Evolutionary conservation across 345 rosid genomes (phyloP), one percentile per base, ranked within the genome.

Genomic region (Excoecaria agallocha): DNA sequence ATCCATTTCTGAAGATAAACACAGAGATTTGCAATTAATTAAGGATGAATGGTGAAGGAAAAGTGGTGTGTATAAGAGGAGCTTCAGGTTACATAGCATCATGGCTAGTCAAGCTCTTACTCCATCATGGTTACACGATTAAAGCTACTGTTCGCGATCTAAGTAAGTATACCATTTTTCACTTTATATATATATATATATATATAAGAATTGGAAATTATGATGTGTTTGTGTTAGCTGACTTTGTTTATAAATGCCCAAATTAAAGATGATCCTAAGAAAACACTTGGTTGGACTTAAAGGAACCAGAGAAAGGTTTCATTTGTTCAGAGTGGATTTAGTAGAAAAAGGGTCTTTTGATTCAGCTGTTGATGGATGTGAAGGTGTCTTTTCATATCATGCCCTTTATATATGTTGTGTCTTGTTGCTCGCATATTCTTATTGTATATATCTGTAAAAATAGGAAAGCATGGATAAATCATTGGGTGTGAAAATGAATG

Each of bases 51-150:
- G 74, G 73, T 17, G 43, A 38, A 60, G 74, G 79, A 16, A 69
- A 25, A 41, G 55, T 69, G 22, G 74, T 69, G 52, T 62, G 74
- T 62, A 64, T 76, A 38, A 76, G 68, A 12, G 78, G 73, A 75
- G 73, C 15, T 3, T 68, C 72, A 25, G 78, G 72, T 55, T 74
- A 67, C 67, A 67, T 67, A 43, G 72, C 77, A 0, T 67, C 72
- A 8, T 50, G 78, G 73, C 78, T 75, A 0, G 74, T 76, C 62
- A 76, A 76, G 74, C 45, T 76, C 25, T 35, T 70, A 17, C 74
- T 70, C 11, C 37, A 70, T 9, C 56, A 43, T 4, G 70, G 74
- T 50, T 69, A 69, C 30, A 61, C 20, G 0, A 69, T 76, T 12
- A 69, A 62, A 70, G 74, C 79, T 10, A 59, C 73, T 6, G 77